These are phyloP conservation scores for Vishniacozyma victoriae DNA, from an alignment of 768 basidiomycete genomes.

Conservation along the genomic window DNA sequence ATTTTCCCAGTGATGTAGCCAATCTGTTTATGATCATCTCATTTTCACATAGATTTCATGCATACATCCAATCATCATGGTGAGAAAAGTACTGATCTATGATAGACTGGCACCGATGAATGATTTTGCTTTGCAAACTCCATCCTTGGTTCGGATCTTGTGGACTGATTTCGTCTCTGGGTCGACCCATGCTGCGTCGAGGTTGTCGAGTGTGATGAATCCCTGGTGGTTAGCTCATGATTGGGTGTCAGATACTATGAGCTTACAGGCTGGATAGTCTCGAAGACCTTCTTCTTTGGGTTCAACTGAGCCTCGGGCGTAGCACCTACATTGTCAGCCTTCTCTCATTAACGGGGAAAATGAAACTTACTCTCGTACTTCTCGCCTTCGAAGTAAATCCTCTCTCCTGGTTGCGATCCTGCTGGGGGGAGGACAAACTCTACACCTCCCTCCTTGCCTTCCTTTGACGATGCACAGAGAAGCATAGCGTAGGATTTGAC, in stretches of 20 bases:
- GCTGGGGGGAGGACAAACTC: conserved; percentile 85
- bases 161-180: conserved; percentile 71
- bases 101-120: conserved; percentile 89
- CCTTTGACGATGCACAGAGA: conserved; percentile 70
- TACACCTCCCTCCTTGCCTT: conserved; percentile 70
- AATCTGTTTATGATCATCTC: too few relatives aligned
- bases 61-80: neutral
- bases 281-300: conserved; percentile 99
- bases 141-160: conserved; percentile 74
- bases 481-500: conserved; percentile 99
- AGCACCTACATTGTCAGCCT: conserved; percentile 46
- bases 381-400: conserved; percentile 88
- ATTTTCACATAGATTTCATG: neutral
- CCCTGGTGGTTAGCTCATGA: conserved; percentile 50
- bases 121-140: conserved; percentile 71
- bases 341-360: neutral
- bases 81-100: conserved; percentile 50
- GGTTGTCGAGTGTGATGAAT: conserved; percentile 80
- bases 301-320: conserved; percentile 75
- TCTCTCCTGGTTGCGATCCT: conserved; percentile 80
- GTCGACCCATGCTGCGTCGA: conserved; percentile 90
- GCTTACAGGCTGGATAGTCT: conserved; percentile 81
- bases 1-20: too few relatives aligned
- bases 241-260: neutral
- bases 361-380: conserved; percentile 70